Base-by-base conservation (phyloP, 1,284 basidiomycete genomes). In the Ganoderma lingzhi region DNA sequence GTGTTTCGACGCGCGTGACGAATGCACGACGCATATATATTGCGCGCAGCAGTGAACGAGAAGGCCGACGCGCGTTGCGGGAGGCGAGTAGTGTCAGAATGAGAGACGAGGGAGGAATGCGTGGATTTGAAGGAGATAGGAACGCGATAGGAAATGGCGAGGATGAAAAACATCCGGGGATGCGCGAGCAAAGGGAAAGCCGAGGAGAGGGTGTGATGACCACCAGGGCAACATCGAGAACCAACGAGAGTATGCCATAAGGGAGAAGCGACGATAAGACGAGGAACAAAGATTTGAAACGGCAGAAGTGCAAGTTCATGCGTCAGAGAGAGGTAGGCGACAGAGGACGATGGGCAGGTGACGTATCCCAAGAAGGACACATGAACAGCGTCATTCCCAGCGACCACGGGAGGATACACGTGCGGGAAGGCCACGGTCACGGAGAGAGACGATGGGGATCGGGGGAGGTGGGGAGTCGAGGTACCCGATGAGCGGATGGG, bases 81-180 rank as follows among this genome's bases (percentile, higher is more conserved):
- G 63, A 39, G 70, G 63, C 45, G 64, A 64, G 63, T 55, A 28
- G 48, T 14, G 55, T 45, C 41, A 15, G 32, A 61, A 58, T 28
- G 55, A 51, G 58, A 61, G 39, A n/a, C 41, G 59, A 39, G 45
- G 55, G 17, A 55, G 62, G 65, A 32, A 67, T 35, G 66, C 67
- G 61, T 61, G 51, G 51, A 60, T 60, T 61, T 61, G 63, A 41
- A 62, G 65, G 60, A 62, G 70, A 69, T 70, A 65, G 64, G 65
- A 12, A 64, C 71, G 63, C 65, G 73, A 75, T 74, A 71, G 71
- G 74, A 65, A 73, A 65, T 70, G 71, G 72, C 67, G 74, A 73
- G 71, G 72, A 71, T 66, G 69, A 45, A 64, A 66, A 66, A 58
- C 70, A 60, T 68, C 69, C 70, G 71, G 59, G 44, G 70, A 69